Evolutionary conservation across 331 rosid genomes (phyloP), one percentile per base, ranked within the genome.

Genomic region (Prunus yedoensis): DNA sequence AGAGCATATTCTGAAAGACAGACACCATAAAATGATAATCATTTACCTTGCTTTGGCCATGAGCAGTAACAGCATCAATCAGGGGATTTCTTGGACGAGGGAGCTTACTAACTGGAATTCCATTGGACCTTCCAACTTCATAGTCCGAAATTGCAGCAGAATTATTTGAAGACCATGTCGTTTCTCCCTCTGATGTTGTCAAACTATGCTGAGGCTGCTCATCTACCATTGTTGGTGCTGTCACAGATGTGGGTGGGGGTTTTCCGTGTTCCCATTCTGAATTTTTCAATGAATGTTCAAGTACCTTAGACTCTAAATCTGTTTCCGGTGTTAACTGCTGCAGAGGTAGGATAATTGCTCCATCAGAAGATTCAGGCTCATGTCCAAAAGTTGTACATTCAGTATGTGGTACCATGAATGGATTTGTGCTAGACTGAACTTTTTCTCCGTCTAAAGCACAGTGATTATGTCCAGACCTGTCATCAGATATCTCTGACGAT

Each of bases 21-120:
- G 57, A 77, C 72, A 77, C 75, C 35, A 74, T 68, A 68, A 71
- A 67, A 72, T 16, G 74, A 70, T 18, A 11, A 63, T 74, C 73
- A 59, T n/a, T 47, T 85, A 93, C 99, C 96, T 86, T 91, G 99
- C 96, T 91, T 91, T 87, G 89, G 83, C 93, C 98, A 71, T 84
- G 93, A 79, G 98, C 96, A 62, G 87, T 87, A 71, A 78, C 93
- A 47, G 85, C 89, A 77, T 96, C 99, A 45, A 91, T 81, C 59
- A 89, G 87, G 77, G 96, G 98, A 81, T 78, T 87, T 70, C 82
- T 81, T n/a, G 97, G 96, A 76, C 83, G 97, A 83, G 90, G 90
- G 67, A 81, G 67, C 85, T 92, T 95, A 56, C 68, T 84, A 46
- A 81, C 82, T 67, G 81, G 86, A 66, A 83, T 82, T 77, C 87